Conservation (phyloP, 306 rosid genomes). For the Delonix regia region DNA sequence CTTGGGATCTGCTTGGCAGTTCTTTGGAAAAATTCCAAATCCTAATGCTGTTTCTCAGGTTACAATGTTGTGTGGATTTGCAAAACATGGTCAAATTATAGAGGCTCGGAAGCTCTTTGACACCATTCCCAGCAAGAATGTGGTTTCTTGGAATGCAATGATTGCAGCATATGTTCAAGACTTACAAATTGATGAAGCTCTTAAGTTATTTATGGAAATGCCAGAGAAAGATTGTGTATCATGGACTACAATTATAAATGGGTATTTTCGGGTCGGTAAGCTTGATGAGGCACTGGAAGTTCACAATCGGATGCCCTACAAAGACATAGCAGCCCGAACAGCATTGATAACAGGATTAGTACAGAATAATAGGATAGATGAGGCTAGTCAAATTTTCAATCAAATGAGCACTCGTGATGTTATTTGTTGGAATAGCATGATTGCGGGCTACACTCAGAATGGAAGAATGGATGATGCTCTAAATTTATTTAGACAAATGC, state of each 20-base stretch:
- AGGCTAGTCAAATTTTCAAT: slow-evolving; percentile 65
- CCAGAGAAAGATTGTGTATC: slow-evolving; percentile 71
- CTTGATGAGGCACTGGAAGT: slow-evolving; percentile 64
- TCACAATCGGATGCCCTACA: slow-evolving; percentile 67
- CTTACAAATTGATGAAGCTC: slow-evolving; percentile 65
- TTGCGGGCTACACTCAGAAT: slow-evolving; percentile 67
- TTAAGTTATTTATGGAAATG: slow-evolving; percentile 59
- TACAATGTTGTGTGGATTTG: slow-evolving; percentile 76
- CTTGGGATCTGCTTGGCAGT: slow-evolving; percentile 68
- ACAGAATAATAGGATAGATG: slow-evolving; percentile 61
- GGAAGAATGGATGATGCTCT: slow-evolving; percentile 75
- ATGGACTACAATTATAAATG: slow-evolving; percentile 84
- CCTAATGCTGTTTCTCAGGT: slow-evolving; percentile 68
- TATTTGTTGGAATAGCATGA: slow-evolving; percentile 89
- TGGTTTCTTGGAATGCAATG: slow-evolving; percentile 94
- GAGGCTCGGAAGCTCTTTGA: slow-evolving; percentile 70
- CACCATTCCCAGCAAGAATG: slow-evolving; percentile 64
- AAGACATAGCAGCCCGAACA: slow-evolving; percentile 73
- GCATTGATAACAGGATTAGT: slow-evolving; percentile 77
- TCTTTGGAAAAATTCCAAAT: slow-evolving; percentile 61
- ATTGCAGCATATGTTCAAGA: slow-evolving; percentile 72
- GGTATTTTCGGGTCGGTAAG: slow-evolving; percentile 67
- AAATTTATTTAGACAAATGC: slow-evolving; percentile 63
- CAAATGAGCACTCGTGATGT: slow-evolving; percentile 50
- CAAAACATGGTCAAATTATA: slow-evolving; percentile 55